Evolutionary conservation across 306 rosid species (phyloP).

Genomic region (Castanea crenata): DNA sequence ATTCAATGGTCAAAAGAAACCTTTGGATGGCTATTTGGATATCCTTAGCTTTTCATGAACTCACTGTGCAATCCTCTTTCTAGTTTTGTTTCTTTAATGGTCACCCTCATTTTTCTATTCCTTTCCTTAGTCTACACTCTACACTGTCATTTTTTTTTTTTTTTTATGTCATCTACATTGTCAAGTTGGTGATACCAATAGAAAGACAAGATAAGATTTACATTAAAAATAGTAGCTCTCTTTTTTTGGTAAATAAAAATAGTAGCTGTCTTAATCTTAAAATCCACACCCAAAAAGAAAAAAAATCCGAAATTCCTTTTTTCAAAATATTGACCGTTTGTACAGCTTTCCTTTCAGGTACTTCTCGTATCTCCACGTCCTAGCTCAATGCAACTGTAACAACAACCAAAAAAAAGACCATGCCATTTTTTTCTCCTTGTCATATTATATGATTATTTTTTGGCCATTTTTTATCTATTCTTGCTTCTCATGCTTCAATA

Average conservation of each 20-base stretch:
- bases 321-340: slow-evolving; percentile 26
- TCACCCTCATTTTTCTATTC: not conserved
- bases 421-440: slow-evolving; percentile 31
- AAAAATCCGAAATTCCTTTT: not conserved
- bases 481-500: slow-evolving; percentile 22
- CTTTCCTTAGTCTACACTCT: not conserved
- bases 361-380: slow-evolving; percentile 61
- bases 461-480: not conserved
- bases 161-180: too few species aligned
- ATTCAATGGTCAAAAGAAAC: too few species aligned
- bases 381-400: slow-evolving; percentile 48
- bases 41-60: too few species aligned
- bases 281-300: not conserved
- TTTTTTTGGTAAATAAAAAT: not conserved
- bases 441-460: not conserved
- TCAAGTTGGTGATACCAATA: not conserved
- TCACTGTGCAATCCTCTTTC: not conserved
- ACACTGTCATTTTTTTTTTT: not conserved
- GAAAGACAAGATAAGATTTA: too few species aligned
- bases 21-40: too few species aligned
- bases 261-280: not conserved
- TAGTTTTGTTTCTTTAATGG: not conserved
- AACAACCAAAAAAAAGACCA: slow-evolving; percentile 6
- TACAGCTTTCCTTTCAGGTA: slow-evolving; percentile 28
- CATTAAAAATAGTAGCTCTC: not conserved